Evolutionary conservation across 495 filamentous ascomycete species (phyloP).

Genomic region (Penicillium longicatenatum): DNA sequence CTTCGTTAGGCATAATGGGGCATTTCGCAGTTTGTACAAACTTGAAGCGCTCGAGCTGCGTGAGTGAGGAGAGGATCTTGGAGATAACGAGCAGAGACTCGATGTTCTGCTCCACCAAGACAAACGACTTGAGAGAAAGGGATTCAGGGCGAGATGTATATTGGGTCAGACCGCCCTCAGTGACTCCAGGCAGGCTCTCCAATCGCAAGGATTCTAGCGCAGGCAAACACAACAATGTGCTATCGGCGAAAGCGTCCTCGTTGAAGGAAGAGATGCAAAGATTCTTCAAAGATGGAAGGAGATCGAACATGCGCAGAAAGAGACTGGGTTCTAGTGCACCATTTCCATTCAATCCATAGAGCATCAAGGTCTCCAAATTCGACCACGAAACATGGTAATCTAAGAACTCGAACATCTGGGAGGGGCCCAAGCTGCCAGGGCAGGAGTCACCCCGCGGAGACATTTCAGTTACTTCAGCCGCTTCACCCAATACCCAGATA

Average conservation of each 20-base stretch:
- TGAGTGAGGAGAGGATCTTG: constrained; percentile 69
- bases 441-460: constrained; percentile 47
- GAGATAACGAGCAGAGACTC: constrained; percentile 70
- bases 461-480: constrained; percentile 43
- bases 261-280: constrained; percentile 76
- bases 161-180: constrained; percentile 71
- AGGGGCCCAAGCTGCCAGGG: constrained; percentile 58
- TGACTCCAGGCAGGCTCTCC: constrained; percentile 74
- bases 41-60: constrained; percentile 63
- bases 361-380: constrained; percentile 69
- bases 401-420: constrained; percentile 68
- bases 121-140: constrained; percentile 57
- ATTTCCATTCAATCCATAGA: constrained; percentile 62
- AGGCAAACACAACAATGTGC: constrained; percentile 69
- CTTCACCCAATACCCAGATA: constrained; percentile 70
- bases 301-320: constrained; percentile 67
- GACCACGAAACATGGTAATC: constrained; percentile 71
- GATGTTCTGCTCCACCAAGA: constrained; percentile 66
- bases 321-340: constrained; percentile 65
- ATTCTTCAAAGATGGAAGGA: constrained; percentile 68
- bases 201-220: constrained; percentile 72
- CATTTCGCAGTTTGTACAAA: constrained; percentile 65
- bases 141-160: constrained; percentile 64
- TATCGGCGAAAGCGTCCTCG: constrained; percentile 70
- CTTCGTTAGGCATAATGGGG: constrained; percentile 59